A percentile compares a stretch with the other conserved stretches of the same genome.
Evolutionary conservation across 345 rosid genomes (phyloP).

Genomic region (Alliaria petiolata): DNA sequence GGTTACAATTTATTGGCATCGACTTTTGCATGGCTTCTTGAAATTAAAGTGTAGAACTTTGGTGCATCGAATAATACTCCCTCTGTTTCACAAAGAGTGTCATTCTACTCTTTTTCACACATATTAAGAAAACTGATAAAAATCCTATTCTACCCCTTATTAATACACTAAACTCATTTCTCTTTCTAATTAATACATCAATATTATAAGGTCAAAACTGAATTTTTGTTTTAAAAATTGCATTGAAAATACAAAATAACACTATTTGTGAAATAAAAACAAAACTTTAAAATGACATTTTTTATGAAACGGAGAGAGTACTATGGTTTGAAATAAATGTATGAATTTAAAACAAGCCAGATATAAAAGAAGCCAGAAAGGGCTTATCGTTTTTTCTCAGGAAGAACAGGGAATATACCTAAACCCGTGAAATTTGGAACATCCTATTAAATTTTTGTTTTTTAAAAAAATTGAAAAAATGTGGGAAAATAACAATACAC

Average conservation of each 20-base stretch:
- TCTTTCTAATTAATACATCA: too few species aligned
- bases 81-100: too few species aligned
- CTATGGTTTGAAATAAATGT: background rate
- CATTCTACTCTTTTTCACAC: too few species aligned
- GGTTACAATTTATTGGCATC: conserved; percentile 22
- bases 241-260: too few species aligned
- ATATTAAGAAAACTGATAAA: too few species aligned
- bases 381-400: background rate
- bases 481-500: background rate
- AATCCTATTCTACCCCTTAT: too few species aligned
- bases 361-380: background rate
- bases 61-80: background rate
- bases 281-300: too few species aligned
- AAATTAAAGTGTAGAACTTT: background rate
- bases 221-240: too few species aligned
- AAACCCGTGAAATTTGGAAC: conserved; percentile 18
- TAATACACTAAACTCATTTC: too few species aligned
- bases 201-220: too few species aligned
- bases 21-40: background rate
- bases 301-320: too few species aligned
- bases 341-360: background rate
- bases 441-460: background rate
- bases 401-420: background rate
- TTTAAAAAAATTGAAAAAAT: background rate
- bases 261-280: too few species aligned